Percentiles rank a stretch among this genome's conserved stretches.
Conservation (phyloP, 129 eudicot species). For the Helianthus tuberosus region DNA sequence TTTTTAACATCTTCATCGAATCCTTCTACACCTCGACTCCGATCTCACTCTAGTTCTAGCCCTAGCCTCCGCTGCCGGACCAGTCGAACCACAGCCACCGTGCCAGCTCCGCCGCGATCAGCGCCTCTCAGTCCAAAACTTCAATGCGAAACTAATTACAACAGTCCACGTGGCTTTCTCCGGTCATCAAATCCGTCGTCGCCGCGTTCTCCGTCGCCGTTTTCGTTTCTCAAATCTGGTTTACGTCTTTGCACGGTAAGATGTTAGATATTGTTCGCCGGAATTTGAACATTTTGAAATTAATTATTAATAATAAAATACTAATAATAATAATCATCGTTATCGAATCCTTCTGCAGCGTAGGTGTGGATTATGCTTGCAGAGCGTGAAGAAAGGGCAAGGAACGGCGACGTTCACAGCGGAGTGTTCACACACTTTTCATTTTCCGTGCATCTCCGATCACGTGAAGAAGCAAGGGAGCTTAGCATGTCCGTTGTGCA, state of each 20-base stretch:
- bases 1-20: constrained; percentile 55
- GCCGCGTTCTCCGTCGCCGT: constrained; percentile 74
- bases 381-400: constrained; percentile 70
- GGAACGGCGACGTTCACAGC: constrained; percentile 89
- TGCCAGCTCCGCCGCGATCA: constrained; percentile 25
- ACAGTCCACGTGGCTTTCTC: constrained; percentile 42
- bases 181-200: constrained; percentile 67
- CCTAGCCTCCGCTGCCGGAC: constrained; percentile 35
- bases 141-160: constrained; percentile 49
- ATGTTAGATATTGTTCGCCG: neutral
- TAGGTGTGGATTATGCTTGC: constrained; percentile 82
- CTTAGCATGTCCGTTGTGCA: constrained; percentile 42
- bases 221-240: constrained; percentile 67
- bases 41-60: constrained; percentile 51
- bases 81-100: constrained; percentile 50
- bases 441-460: constrained; percentile 57
- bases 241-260: constrained; percentile 65
- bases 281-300: neutral
- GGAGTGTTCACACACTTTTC: constrained; percentile 85
- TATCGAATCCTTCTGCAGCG: constrained; percentile 34
- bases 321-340: too few species aligned
- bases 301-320: too few species aligned
- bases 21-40: constrained; percentile 62
- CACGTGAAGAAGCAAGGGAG: constrained; percentile 39
- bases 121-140: constrained; percentile 56